A percentile compares a stretch with the other conserved stretches of the same genome.
These are phyloP conservation scores for Ophiosphaerella narmari DNA, from an alignment of 2,329 filamentous ascomycete species.

Conservation along the genomic window DNA sequence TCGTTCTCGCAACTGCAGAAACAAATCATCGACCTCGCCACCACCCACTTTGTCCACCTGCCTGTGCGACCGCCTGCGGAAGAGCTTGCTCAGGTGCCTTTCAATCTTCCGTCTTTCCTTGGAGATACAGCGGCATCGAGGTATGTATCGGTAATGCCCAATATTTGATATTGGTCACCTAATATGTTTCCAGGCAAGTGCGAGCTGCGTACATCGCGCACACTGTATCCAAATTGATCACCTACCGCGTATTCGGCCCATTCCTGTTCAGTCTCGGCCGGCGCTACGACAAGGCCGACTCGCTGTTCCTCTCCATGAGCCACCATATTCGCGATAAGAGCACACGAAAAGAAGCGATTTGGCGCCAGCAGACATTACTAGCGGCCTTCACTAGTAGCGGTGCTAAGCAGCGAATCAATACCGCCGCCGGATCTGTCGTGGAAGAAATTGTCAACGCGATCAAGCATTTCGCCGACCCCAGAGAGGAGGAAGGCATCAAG, in stretches of 20 bases:
- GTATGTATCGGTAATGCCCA: constrained; percentile 17
- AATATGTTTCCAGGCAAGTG: constrained; percentile 46
- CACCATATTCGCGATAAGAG: constrained; percentile 62
- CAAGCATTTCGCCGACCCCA: constrained; percentile 58
- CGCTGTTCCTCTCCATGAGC: constrained; percentile 59
- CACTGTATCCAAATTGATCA: constrained; percentile 61
- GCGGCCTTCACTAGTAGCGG: constrained; percentile 62
- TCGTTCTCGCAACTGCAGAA: constrained; percentile 58
- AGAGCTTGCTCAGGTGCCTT: constrained; percentile 56
- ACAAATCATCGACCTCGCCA: constrained; percentile 57
- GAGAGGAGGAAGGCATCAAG: constrained; percentile 56
- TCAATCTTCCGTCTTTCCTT: constrained; percentile 59
- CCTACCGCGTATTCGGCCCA: constrained; percentile 61
- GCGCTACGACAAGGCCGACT: constrained; percentile 61
- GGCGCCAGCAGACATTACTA: constrained; percentile 62
- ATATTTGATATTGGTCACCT: constrained; percentile 2
- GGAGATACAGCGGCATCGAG: constrained; percentile 57
- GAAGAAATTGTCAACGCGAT: constrained; percentile 62
- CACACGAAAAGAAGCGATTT: constrained; percentile 61
- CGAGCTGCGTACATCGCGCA: constrained; percentile 60
- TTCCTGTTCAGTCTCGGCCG: constrained; percentile 62
- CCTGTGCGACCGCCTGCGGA: constrained; percentile 57
- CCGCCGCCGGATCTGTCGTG: constrained; percentile 59
- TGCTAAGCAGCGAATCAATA: constrained; percentile 61
- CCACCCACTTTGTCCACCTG: constrained; percentile 58